Conservation (phyloP, 139 green algal species). For the Medakamo hakoo region DNA sequence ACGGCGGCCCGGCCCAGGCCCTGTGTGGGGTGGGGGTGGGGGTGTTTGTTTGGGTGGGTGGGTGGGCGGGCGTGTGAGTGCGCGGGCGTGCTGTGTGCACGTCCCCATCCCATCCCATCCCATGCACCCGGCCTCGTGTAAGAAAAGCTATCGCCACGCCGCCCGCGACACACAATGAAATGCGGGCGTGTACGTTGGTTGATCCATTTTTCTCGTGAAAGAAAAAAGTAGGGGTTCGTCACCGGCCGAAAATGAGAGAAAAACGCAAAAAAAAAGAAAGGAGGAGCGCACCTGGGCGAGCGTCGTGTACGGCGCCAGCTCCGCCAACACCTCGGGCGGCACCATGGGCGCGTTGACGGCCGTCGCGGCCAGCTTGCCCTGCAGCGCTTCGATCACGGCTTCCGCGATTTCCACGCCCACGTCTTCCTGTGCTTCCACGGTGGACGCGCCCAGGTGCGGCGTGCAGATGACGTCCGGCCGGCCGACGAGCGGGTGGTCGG, state of each 20-base stretch:
- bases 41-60: background rate
- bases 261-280: too few relatives aligned
- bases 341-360: conserved; percentile 91
- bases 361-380: conserved; percentile 66
- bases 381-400: conserved; percentile 73
- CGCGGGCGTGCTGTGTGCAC: too few relatives aligned
- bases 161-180: too few relatives aligned
- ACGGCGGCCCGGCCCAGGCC: conserved; percentile 52
- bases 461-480: conserved; percentile 79
- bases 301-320: conserved; percentile 75
- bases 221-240: too few relatives aligned
- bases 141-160: too few relatives aligned
- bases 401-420: conserved; percentile 90
- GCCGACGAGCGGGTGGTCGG: conserved; percentile 53
- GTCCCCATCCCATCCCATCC: too few relatives aligned
- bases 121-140: too few relatives aligned
- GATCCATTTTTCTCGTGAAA: too few relatives aligned
- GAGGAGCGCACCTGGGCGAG: conserved; percentile 47
- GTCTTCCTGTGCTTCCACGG: conserved; percentile 81
- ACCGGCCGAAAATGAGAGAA: too few relatives aligned
- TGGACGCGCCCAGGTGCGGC: conserved; percentile 85
- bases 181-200: too few relatives aligned
- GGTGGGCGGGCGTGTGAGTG: too few relatives aligned
- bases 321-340: conserved; percentile 71
- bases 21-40: conserved; percentile 4